phyloP scores from a whole-genome alignment of 1,139 yeast species.

The Debaryomyces singareniensis region DNA sequence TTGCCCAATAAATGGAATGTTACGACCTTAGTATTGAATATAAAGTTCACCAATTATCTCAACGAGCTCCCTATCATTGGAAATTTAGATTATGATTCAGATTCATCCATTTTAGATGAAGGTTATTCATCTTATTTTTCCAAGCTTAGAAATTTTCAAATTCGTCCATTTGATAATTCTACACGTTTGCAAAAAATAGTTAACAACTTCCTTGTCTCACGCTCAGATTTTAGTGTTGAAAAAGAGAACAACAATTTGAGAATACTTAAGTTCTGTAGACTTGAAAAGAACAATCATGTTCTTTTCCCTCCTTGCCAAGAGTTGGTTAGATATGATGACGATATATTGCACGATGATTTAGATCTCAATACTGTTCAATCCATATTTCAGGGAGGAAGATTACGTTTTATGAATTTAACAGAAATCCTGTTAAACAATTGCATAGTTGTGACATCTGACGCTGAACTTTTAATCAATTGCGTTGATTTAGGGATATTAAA shows the following conservation, averaged over 20 bases:
- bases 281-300: slow-evolving; percentile 11
- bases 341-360: slow-evolving; percentile 5
- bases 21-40: slow-evolving; percentile 17
- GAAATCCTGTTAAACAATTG: slow-evolving; percentile 21
- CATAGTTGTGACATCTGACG: slow-evolving; percentile 21
- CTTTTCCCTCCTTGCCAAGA: slow-evolving; percentile 14
- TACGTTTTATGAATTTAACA: slow-evolving; percentile 14
- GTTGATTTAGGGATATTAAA: slow-evolving; percentile 16
- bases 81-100: slow-evolving; percentile 1
- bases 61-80: slow-evolving; percentile 8
- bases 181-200: slow-evolving; percentile 14
- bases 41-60: slow-evolving; percentile 17
- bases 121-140: slow-evolving; percentile 12
- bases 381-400: slow-evolving; percentile 10
- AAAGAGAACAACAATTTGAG: slow-evolving; percentile 10
- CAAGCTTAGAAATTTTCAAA: slow-evolving; percentile 18
- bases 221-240: slow-evolving; percentile 5
- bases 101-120: slow-evolving; percentile 4
- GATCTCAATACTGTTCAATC: slow-evolving; percentile 11
- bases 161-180: slow-evolving; percentile 22
- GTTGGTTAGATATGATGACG: slow-evolving; percentile 5
- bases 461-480: slow-evolving; percentile 12
- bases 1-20: slow-evolving; percentile 16
- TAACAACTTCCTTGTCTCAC: slow-evolving; percentile 13
- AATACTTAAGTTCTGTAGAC: slow-evolving; percentile 16